Conservation (phyloP, 2,329 filamentous ascomycete genomes). For the Pseudogymnoascus sp. region DNA sequence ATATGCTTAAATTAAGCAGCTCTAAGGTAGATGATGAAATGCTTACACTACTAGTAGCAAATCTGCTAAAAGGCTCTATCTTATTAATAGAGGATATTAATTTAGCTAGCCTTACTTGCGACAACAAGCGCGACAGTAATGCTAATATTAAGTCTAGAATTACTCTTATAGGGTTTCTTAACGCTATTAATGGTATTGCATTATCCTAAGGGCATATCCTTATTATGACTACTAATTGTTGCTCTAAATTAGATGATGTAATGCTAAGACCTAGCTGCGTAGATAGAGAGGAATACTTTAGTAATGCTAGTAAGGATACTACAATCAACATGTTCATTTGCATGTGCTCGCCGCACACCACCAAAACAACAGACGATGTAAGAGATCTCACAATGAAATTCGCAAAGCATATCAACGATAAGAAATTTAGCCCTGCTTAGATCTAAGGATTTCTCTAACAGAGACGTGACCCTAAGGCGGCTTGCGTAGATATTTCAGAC, state of each 20-base stretch:
- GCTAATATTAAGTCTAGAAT: conserved; percentile 36
- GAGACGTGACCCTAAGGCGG: conserved; percentile 49
- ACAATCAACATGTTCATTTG: not conserved
- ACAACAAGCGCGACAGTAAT: conserved; percentile 17
- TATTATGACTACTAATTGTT: conserved; percentile 77
- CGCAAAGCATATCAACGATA: conserved; percentile 46
- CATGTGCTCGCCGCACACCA: conserved; percentile 23
- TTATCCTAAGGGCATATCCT: conserved; percentile 73
- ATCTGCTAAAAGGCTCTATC: conserved; percentile 56
- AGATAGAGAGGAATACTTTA: conserved; percentile 63
- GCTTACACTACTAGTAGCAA: conserved; percentile 52
- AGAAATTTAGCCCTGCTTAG: conserved; percentile 52
- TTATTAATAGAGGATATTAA: conserved; percentile 66
- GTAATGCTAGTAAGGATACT: conserved; percentile 39
- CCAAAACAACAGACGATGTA: conserved; percentile 24
- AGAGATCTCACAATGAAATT: conserved; percentile 42
- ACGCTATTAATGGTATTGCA: conserved; percentile 76
- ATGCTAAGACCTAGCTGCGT: conserved; percentile 69
- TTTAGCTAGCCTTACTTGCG: conserved; percentile 52
- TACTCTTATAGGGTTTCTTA: conserved; percentile 71
- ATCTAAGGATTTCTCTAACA: conserved; percentile 61
- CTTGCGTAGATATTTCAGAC: conserved; percentile 25
- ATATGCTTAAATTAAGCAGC: conserved; percentile 56
- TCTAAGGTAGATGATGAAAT: conserved; percentile 57
- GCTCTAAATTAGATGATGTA: conserved; percentile 65